These are phyloP conservation scores for Malassezia vespertilionis DNA, from an alignment of 1,284 basidiomycete species.

Conservation along the genomic window DNA sequence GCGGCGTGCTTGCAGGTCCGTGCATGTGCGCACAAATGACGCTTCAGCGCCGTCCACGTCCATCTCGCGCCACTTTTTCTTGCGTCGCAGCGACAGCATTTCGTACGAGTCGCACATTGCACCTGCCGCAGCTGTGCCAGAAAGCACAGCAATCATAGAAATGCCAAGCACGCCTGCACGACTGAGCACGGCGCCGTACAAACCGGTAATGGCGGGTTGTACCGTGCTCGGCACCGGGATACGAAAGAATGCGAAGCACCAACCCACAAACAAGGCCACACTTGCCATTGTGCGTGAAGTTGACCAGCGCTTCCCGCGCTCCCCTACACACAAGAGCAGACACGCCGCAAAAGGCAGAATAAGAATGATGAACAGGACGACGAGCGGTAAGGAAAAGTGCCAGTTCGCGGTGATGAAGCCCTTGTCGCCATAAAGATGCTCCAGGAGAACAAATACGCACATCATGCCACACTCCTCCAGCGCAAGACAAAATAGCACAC, in stretches of 20 bases:
- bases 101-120: slow-evolving; percentile 50
- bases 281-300: slow-evolving; percentile 20
- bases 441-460: slow-evolving; percentile 35
- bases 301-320: neutral
- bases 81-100: slow-evolving; percentile 21
- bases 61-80: slow-evolving; percentile 16
- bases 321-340: slow-evolving; percentile 30
- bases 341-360: slow-evolving; percentile 26
- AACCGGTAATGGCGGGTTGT: slow-evolving; percentile 11
- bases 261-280: slow-evolving; percentile 26
- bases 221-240: slow-evolving; percentile 36
- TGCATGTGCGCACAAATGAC: slow-evolving; percentile 24
- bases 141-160: slow-evolving; percentile 48
- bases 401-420: slow-evolving; percentile 19
- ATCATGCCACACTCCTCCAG: slow-evolving; percentile 35
- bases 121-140: slow-evolving; percentile 48
- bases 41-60: slow-evolving; percentile 20
- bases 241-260: slow-evolving; percentile 36
- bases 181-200: slow-evolving; percentile 26
- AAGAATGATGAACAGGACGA: slow-evolving; percentile 25
- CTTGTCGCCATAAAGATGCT: slow-evolving; percentile 19
- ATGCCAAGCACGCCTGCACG: slow-evolving; percentile 49
- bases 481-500: slow-evolving; percentile 31
- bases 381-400: slow-evolving; percentile 14
- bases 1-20: slow-evolving; percentile 25